Evolutionary conservation across 192 early-diverging fungal genomes (phyloP), one percentile per base, ranked within the genome.

Genomic region (Coemansia sp.): DNA sequence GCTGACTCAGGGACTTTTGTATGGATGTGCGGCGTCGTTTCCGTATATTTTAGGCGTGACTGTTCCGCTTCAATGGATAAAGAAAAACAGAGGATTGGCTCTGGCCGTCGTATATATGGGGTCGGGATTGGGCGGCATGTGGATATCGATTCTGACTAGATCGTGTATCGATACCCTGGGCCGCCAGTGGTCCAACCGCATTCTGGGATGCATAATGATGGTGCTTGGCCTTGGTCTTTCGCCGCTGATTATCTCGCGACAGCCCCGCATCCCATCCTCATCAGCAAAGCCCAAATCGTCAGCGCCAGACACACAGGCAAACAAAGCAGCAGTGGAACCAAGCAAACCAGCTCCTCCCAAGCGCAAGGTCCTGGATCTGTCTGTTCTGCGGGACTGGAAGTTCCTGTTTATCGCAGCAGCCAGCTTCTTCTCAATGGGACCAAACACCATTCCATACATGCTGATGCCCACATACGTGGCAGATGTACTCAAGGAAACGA

Each of bases 1-100:
- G 22, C 20, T 86, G 61, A 81, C 85, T 14, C 85, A 86, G 41
- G 85, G 85, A 14, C 39, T 78, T 20, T 17, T 84, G 72, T 86
- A 71, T 34, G 79, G 84, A 8, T 38, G 65, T 3, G 71, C 74
- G 0, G 79, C 79, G 5, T 77, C 74, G 36, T 82, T 82, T 20
- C 79, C 79, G 2, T 82, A 82, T 60, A 82, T 82, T 12, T 58
- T 81, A 58, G 83, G 78, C 2, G 74, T 76, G 1, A 80, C 75
- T 0, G 66, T 85, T 37, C 73, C 78, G 43, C 32, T 76, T 66
- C 82, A 84, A 61, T 79, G 76, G 77, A 70, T 79, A 22, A 32
- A 48, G n/a, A 48, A 48, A 60, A 54, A 66, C 5, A 70, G 77
- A 8, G 82, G 82, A 2, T 53, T 84, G 51, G 82, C 78, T 20